phyloP scores from a whole-genome alignment of 2,329 filamentous ascomycete genomes.

The Pseudogymnoascus verrucosus region DNA sequence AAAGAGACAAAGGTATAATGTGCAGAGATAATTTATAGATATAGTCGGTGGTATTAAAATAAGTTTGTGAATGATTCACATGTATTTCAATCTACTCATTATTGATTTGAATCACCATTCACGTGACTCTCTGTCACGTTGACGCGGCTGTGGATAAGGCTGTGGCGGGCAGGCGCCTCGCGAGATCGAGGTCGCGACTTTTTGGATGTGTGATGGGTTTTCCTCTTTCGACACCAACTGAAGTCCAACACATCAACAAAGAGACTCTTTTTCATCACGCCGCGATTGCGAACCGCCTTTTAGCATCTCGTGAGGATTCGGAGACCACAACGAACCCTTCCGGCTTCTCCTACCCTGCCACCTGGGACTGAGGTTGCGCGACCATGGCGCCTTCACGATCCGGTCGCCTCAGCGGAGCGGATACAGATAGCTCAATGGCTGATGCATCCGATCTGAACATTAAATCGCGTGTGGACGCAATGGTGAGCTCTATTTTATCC shows the following conservation, averaged over 20 bases:
- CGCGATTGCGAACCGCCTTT: not conserved
- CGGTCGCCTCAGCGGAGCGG: constrained; percentile 41
- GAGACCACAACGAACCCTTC: constrained; percentile 15
- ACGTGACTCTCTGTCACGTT: constrained; percentile 1
- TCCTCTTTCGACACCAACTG: constrained; percentile 2
- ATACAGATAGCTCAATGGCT: constrained; percentile 52
- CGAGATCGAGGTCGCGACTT: constrained; percentile 8
- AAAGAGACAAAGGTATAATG: not conserved
- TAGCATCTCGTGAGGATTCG: not conserved
- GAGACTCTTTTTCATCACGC: constrained; percentile 11
- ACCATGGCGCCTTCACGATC: constrained; percentile 49
- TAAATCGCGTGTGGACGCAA: constrained; percentile 26
- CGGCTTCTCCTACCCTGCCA: not conserved
- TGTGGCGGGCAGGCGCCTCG: not conserved
- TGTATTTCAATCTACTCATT: not conserved
- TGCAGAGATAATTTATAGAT: not conserved
- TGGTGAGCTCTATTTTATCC: constrained; percentile 21
- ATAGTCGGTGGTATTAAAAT: not conserved
- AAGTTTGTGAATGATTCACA: not conserved
- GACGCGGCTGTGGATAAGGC: constrained; percentile 6
- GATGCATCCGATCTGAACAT: constrained; percentile 41
- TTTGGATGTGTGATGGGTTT: constrained; percentile 1
- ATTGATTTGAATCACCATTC: not conserved
- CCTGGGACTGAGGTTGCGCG: constrained; percentile 27
- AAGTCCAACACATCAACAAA: constrained; percentile 13